These are phyloP conservation scores for Nectriaceae sp. DNA, from an alignment of 2,329 filamentous ascomycete species.

Conservation along the genomic window DNA sequence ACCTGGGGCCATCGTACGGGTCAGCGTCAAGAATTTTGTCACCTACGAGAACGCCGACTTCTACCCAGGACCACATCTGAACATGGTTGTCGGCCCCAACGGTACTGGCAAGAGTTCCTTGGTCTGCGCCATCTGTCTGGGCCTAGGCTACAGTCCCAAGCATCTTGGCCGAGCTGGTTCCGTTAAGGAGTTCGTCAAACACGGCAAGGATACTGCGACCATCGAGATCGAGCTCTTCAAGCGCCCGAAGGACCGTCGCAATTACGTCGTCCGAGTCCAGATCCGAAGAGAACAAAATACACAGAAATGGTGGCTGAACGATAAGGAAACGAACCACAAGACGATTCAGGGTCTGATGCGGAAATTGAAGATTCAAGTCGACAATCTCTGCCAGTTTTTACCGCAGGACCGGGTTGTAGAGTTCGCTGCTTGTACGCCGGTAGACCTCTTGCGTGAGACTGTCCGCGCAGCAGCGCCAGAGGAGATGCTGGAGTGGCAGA, in stretches of 20 bases:
- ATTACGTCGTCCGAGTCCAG: slow-evolving; percentile 72
- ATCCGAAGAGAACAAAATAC: slow-evolving; percentile 84
- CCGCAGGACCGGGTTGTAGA: slow-evolving; percentile 95
- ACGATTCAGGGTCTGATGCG: slow-evolving; percentile 67
- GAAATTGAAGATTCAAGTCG: slow-evolving; percentile 85
- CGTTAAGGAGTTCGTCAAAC: slow-evolving; percentile 89
- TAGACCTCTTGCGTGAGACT: slow-evolving; percentile 82
- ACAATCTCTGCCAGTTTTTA: slow-evolving; percentile 96
- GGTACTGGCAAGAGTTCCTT: slow-evolving; percentile 97
- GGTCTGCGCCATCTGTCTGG: slow-evolving; percentile 94
- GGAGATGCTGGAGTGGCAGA: slow-evolving; percentile 79
- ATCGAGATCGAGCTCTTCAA: slow-evolving; percentile 91
- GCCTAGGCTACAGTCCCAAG: slow-evolving; percentile 80
- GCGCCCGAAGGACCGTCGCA: slow-evolving; percentile 57
- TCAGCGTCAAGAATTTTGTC: slow-evolving; percentile 86
- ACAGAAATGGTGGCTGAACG: slow-evolving; percentile 77
- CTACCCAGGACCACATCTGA: slow-evolving; percentile 85
- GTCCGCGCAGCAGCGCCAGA: slow-evolving; percentile 83
- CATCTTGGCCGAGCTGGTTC: slow-evolving; percentile 85
- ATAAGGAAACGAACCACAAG: slow-evolving; percentile 61
- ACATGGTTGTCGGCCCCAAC: slow-evolving; percentile 99
- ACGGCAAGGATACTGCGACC: slow-evolving; percentile 72
- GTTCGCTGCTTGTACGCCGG: slow-evolving; percentile 80
- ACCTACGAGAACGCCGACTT: slow-evolving; percentile 95
- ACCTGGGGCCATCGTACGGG: slow-evolving; percentile 85